Percentiles rank a stretch among this genome's conserved stretches.
phyloP scores from a whole-genome alignment of 495 filamentous ascomycete genomes.

The Cudoniella acicularis region DNA sequence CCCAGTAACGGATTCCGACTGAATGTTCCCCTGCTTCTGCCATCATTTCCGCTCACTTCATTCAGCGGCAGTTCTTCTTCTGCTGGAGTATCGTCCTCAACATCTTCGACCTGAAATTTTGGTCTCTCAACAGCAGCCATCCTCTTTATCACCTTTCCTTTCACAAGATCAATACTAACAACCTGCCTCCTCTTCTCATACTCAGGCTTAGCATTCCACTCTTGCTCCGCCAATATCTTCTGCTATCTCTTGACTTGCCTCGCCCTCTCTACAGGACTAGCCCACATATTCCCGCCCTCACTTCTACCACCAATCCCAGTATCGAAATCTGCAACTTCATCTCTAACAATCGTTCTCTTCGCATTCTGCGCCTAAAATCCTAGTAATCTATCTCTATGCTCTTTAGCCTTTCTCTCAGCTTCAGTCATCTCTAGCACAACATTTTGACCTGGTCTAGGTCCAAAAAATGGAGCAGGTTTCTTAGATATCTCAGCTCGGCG shows the following conservation, averaged over 20 bases:
- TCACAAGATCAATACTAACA: slow-evolving; percentile 78
- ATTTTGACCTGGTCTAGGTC: too few species aligned
- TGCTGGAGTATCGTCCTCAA: too few species aligned
- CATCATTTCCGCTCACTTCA: slow-evolving; percentile 28
- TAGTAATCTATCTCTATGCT: slow-evolving; percentile 80
- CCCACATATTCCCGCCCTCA: slow-evolving; percentile 79
- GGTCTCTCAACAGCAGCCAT: slow-evolving; percentile 59
- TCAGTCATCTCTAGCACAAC: slow-evolving; percentile 28
- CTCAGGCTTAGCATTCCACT: slow-evolving; percentile 85
- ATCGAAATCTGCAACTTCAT: slow-evolving; percentile 94
- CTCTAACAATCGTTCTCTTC: slow-evolving; percentile 78
- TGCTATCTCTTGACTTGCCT: slow-evolving; percentile 87
- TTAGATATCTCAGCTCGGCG: slow-evolving; percentile 56
- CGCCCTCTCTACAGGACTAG: slow-evolving; percentile 80
- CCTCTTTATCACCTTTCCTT: slow-evolving; percentile 69
- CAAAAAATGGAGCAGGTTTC: slow-evolving; percentile 43
- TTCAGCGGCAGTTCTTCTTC: slow-evolving; percentile 17
- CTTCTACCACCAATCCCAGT: too few species aligned
- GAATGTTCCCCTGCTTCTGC: slow-evolving; percentile 64
- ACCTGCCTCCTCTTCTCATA: slow-evolving; percentile 91
- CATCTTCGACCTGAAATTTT: slow-evolving; percentile 43
- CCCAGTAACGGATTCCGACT: slow-evolving; percentile 84
- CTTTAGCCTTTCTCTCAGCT: slow-evolving; percentile 55
- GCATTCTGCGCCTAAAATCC: slow-evolving; percentile 87
- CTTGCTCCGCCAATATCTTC: slow-evolving; percentile 78